Evolutionary conservation across 2,329 filamentous ascomycete species (phyloP).

Genomic region (Aspergillus sp.): DNA sequence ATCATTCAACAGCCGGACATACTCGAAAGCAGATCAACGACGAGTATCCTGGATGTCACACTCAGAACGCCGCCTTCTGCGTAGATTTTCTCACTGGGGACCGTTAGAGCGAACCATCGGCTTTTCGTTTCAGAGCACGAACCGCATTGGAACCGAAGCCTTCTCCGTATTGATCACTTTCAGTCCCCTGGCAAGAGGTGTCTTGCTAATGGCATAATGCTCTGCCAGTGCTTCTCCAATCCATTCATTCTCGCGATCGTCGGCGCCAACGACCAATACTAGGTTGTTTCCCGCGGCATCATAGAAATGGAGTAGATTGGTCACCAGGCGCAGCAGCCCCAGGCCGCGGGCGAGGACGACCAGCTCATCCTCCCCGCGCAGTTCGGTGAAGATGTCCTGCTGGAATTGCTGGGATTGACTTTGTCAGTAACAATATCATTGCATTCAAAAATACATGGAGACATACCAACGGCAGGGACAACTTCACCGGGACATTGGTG

Average conservation of each 20-base stretch:
- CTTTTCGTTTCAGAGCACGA: conserved; percentile 6
- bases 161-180: conserved; percentile 90
- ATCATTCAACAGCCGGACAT: conserved; percentile 7
- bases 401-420: conserved; percentile 59
- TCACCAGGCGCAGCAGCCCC: conserved; percentile 81
- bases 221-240: conserved; percentile 82
- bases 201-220: conserved; percentile 81
- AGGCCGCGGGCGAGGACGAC: conserved; percentile 86
- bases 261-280: conserved; percentile 77
- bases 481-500: conserved; percentile 46
- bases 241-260: conserved; percentile 91
- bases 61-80: conserved; percentile 82
- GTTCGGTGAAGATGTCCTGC: conserved; percentile 86
- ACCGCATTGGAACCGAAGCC: conserved; percentile 68
- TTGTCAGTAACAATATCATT: conserved; percentile 5
- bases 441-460: not conserved
- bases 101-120: conserved; percentile 12
- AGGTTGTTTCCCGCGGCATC: conserved; percentile 93
- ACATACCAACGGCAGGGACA: conserved; percentile 52
- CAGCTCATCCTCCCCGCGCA: conserved; percentile 84
- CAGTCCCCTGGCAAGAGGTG: conserved; percentile 71
- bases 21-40: conserved; percentile 83
- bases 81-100: conserved; percentile 75
- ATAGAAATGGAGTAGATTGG: conserved; percentile 94
- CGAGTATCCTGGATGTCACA: conserved; percentile 88